These are phyloP conservation scores for Gloeopeniophorella convolvens DNA, from an alignment of 768 basidiomycete genomes.

Conservation along the genomic window DNA sequence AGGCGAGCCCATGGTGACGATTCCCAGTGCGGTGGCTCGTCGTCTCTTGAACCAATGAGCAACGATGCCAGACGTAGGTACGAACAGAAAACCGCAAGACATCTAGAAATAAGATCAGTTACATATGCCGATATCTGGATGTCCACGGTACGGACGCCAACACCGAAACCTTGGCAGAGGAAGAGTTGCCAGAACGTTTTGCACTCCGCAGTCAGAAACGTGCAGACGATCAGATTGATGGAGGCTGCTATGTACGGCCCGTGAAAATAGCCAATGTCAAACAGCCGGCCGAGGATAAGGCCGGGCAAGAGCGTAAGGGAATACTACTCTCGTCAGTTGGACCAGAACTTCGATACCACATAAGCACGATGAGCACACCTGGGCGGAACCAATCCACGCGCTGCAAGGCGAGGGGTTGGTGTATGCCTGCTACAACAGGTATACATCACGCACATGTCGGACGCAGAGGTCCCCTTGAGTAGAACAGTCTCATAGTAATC, in stretches of 20 bases:
- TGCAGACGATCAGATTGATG: constrained; percentile 42
- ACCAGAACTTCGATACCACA: background rate
- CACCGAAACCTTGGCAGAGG: constrained; percentile 60
- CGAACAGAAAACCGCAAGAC: constrained; percentile 48
- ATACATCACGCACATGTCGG: constrained; percentile 48
- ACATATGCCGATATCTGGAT: background rate
- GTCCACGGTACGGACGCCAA: constrained; percentile 49
- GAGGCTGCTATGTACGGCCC: constrained; percentile 43
- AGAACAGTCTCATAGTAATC: constrained; percentile 57
- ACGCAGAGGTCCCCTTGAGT: constrained; percentile 43
- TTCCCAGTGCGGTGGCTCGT: constrained; percentile 50
- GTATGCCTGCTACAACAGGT: background rate
- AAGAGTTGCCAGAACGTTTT: constrained; percentile 71
- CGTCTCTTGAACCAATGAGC: constrained; percentile 68
- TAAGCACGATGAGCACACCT: constrained; percentile 33
- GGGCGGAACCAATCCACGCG: constrained; percentile 74
- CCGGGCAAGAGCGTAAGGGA: constrained; percentile 56
- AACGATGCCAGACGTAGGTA: constrained; percentile 49
- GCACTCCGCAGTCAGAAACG: constrained; percentile 64
- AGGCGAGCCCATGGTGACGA: constrained; percentile 59
- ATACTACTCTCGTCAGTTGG: constrained; percentile 36
- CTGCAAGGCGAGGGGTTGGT: constrained; percentile 34
- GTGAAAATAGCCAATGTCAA: constrained; percentile 65
- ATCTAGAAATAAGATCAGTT: constrained; percentile 17
- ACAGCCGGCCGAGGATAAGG: constrained; percentile 57